These are phyloP conservation scores for Mortierella sp. DNA, from an alignment of 371 early-diverging fungal species.

Conservation along the genomic window DNA sequence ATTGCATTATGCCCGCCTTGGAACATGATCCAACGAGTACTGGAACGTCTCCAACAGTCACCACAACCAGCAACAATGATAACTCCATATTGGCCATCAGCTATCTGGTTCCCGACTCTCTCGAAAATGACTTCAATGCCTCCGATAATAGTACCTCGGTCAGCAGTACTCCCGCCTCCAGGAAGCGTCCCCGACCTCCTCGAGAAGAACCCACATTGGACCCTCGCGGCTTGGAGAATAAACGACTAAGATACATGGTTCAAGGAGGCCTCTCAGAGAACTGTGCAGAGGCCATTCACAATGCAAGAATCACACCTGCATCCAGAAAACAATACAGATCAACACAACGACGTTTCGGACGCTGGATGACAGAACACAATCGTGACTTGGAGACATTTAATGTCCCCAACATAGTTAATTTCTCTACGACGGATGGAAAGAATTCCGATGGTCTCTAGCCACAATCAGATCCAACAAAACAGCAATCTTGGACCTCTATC, in stretches of 20 bases:
- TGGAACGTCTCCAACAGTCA: slow-evolving; percentile 11
- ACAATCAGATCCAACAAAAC: too few species aligned
- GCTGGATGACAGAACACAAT: too few species aligned
- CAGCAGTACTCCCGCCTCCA: slow-evolving; percentile 2
- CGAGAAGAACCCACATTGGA: slow-evolving; percentile 16
- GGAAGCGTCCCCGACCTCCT: slow-evolving; percentile 16
- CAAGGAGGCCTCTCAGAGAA: too few species aligned
- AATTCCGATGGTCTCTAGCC: too few species aligned
- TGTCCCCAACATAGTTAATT: too few species aligned
- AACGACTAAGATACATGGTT: background rate
- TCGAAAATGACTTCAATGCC: background rate
- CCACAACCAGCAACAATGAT: slow-evolving; percentile 9
- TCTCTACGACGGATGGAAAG: too few species aligned
- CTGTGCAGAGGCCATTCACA: too few species aligned
- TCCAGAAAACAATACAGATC: too few species aligned
- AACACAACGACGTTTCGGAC: too few species aligned
- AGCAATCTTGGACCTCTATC: too few species aligned
- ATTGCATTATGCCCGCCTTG: slow-evolving; percentile 18
- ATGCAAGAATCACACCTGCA: too few species aligned
- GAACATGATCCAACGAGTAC: slow-evolving; percentile 15
- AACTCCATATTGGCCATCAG: slow-evolving; percentile 21
- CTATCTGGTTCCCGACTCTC: slow-evolving; percentile 19
- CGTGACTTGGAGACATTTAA: too few species aligned
- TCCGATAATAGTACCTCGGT: slow-evolving; percentile 7
- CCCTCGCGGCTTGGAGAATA: slow-evolving; percentile 8